These are phyloP conservation scores for Chloroidium sp. DNA, from an alignment of 163 green algal genomes.

Conservation along the genomic window DNA sequence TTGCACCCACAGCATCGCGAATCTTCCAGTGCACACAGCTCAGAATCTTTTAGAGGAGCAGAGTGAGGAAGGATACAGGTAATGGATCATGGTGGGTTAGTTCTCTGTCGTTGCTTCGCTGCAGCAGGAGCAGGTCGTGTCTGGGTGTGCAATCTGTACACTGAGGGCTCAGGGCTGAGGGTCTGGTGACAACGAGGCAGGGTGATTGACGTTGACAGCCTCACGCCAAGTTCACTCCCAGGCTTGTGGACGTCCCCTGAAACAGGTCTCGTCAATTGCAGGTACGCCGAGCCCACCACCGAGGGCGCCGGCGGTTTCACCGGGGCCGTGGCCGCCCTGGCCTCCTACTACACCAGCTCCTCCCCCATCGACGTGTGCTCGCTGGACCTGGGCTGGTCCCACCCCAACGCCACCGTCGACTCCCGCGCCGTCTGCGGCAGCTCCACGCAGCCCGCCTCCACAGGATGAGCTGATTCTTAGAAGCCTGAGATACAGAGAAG, in stretches of 20 bases:
- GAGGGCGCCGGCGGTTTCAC: constrained; percentile 13
- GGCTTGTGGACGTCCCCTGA: background rate
- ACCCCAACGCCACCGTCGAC: constrained; percentile 9
- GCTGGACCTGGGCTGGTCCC: constrained; percentile 15
- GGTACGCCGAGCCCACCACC: constrained; percentile 2
- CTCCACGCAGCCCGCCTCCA: too few relatives aligned
- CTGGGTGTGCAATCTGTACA: too few relatives aligned
- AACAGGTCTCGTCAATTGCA: background rate
- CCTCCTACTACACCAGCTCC: constrained; percentile 14
- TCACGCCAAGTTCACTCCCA: background rate
- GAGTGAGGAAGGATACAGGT: too few relatives aligned
- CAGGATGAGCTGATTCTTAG: too few relatives aligned
- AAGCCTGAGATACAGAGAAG: too few relatives aligned
- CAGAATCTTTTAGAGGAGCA: too few relatives aligned
- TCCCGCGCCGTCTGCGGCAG: background rate
- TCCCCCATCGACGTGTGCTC: constrained; percentile 1
- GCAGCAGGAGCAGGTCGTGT: too few relatives aligned
- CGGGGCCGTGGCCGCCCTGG: constrained; percentile 11
- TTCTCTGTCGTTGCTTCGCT: too few relatives aligned
- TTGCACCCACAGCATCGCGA: too few relatives aligned
- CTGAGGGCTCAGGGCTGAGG: background rate
- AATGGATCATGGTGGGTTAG: too few relatives aligned
- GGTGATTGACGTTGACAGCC: background rate
- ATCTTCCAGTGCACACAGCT: too few relatives aligned
- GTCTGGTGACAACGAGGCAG: background rate